These are phyloP conservation scores for Carnegiea gigantea DNA, from an alignment of 179 eudicot species.

Conservation along the genomic window DNA sequence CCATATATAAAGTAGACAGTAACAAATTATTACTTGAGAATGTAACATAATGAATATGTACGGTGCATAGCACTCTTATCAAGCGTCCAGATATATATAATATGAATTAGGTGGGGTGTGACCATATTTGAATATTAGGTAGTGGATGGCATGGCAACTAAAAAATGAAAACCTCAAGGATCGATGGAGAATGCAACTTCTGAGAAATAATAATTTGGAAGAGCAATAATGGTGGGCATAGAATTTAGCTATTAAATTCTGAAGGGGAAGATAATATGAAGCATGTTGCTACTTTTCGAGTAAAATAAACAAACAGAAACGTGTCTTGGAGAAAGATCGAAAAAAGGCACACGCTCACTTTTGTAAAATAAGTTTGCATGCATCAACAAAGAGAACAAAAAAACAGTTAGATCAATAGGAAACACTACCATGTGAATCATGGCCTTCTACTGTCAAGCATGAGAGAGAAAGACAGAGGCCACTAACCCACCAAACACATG, in stretches of 20 bases:
- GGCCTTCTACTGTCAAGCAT: neutral
- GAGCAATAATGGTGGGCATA: neutral
- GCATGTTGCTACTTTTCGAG: constrained; percentile 7
- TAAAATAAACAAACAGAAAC: constrained; percentile 7
- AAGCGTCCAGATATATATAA: neutral
- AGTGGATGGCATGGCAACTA: neutral
- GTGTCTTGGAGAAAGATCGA: neutral
- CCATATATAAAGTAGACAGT: neutral
- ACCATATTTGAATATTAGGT: neutral
- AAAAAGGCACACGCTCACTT: neutral
- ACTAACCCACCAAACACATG: constrained; percentile 10
- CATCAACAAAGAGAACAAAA: neutral
- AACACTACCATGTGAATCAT: constrained; percentile 1
- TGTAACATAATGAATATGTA: neutral
- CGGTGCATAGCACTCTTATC: neutral
- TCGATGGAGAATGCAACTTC: neutral
- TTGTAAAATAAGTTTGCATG: neutral
- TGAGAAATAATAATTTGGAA: neutral
- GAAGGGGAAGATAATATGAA: neutral
- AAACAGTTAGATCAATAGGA: neutral
- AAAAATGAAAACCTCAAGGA: neutral
- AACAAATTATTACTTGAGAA: neutral
- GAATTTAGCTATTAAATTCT: neutral
- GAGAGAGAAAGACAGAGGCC: neutral
- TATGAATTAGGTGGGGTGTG: neutral